These are phyloP conservation scores for Populus deltoides DNA, from an alignment of 345 rosid genomes.

Conservation along the genomic window DNA sequence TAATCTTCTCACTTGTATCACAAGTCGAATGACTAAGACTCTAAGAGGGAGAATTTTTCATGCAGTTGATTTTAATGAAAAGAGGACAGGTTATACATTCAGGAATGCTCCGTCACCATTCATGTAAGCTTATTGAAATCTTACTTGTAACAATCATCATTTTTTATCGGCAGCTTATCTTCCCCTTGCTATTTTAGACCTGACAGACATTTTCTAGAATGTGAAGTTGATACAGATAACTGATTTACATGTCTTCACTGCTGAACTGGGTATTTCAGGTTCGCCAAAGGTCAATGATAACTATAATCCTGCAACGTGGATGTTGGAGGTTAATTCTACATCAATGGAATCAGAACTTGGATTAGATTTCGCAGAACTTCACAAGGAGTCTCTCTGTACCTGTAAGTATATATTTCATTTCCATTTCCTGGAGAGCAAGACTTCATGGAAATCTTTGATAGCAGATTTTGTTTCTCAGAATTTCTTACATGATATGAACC, in stretches of 20 bases:
- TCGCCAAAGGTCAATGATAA: not conserved
- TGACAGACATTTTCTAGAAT: too few species aligned
- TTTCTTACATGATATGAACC: not conserved
- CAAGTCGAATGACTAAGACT: too few species aligned
- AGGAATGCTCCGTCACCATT: not conserved
- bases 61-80: not conserved
- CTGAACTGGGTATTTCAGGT: not conserved
- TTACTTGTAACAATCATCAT: too few species aligned
- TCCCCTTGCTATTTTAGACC: too few species aligned
- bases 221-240: too few species aligned
- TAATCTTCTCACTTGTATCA: too few species aligned
- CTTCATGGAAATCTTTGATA: not conserved
- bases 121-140: not conserved
- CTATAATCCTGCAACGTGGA: conserved; percentile 18
- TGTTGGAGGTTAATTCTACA: conserved; percentile 21
- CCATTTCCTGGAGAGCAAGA: too few species aligned
- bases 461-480: not conserved
- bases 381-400: not conserved
- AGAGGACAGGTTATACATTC: not conserved
- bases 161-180: too few species aligned
- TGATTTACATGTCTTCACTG: too few species aligned
- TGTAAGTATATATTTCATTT: not conserved
- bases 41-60: too few species aligned
- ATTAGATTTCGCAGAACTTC: conserved; percentile 11
- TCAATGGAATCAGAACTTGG: conserved; percentile 11